Conservation (phyloP, 148 eudicot genomes). For the Rhododendron ovatum region DNA sequence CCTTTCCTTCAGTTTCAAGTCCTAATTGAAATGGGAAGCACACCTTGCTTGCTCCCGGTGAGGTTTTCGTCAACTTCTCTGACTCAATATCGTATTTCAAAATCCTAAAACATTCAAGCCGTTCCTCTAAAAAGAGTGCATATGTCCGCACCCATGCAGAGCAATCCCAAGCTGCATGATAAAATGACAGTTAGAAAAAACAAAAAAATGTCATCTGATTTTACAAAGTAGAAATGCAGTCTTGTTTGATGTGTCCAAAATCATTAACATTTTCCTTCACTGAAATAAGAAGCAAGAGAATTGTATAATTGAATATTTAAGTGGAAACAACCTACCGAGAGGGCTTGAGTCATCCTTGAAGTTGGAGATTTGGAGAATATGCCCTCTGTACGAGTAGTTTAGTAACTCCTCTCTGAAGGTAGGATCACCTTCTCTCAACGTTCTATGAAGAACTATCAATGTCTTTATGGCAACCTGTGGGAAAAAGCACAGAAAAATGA, state of each 20-base stretch:
- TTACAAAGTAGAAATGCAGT: not conserved
- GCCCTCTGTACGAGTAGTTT: constrained; percentile 69
- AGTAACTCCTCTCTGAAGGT: constrained; percentile 87
- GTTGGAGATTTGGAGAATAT: constrained; percentile 71
- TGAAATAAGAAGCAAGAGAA: not conserved
- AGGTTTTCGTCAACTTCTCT: constrained; percentile 61
- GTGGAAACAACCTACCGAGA: constrained; percentile 46
- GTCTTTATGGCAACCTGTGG: constrained; percentile 87
- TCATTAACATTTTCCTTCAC: not conserved
- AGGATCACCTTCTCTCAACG: constrained; percentile 89
- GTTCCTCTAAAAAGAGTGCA: constrained; percentile 85
- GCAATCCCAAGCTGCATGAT: constrained; percentile 85
- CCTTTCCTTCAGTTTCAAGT: not conserved
- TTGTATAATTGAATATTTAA: not conserved
- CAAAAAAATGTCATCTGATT: not conserved
- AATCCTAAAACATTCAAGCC: constrained; percentile 82
- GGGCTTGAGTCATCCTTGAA: constrained; percentile 96
- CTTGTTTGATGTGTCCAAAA: not conserved
- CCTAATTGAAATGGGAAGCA: not conserved
- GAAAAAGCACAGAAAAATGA: not conserved
- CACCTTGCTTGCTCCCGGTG: constrained; percentile 75
- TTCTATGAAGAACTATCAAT: constrained; percentile 84
- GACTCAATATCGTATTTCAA: constrained; percentile 81
- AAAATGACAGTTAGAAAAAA: not conserved
- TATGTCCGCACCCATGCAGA: constrained; percentile 97